Evolutionary conservation across 129 eudicot genomes (phyloP), one percentile per base, ranked within the genome.

Genomic region (Escallonia herrerae): DNA sequence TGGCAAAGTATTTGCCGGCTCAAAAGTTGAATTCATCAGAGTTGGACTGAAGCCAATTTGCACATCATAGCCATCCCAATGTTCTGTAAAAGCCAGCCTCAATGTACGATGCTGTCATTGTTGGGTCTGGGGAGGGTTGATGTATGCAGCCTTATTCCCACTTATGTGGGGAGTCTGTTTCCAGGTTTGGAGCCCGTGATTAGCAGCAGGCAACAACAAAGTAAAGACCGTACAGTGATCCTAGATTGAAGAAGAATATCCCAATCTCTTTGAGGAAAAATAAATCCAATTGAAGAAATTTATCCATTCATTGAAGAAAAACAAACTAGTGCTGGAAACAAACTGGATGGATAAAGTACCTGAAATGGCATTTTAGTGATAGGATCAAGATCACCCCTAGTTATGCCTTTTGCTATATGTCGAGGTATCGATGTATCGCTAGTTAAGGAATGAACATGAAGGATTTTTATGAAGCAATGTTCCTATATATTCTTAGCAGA

Each of bases 381-480:
- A 68, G 99, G 99, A 68, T 94, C 90, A 60, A 94, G 73, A 63
- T 86, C 95, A 43, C 99, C 99, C 57, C 15, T 60, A 68, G 99
- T 94, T 66, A 94, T 84, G 51, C 90, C 99, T 82, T 80, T 89
- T 52, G 90, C 99, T 64, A 84, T 63, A 74, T 74, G 77, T 75
- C 80, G 93, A 57, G 97, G 78, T 81, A 94, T 74, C 68, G 61
- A 67, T 72, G 95, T 94, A 67, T 70, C 47, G 46, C 67, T 22
- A 14, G 93, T 86, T 72, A 82, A 87, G 90, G 82, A 67, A 75
- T 45, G 40, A 53, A 44, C 15, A 43, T 45, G 15, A 38, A 56
- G 66, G 5, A 71, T 15, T 10, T 9, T 62, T 41, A n/a, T 52
- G 54, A 60, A 22, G 4, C 33, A 45, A 45, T 14, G 8, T 41